Base-by-base conservation (phyloP, 2,329 filamentous ascomycete genomes). In the Paecilomyces niveus region DNA sequence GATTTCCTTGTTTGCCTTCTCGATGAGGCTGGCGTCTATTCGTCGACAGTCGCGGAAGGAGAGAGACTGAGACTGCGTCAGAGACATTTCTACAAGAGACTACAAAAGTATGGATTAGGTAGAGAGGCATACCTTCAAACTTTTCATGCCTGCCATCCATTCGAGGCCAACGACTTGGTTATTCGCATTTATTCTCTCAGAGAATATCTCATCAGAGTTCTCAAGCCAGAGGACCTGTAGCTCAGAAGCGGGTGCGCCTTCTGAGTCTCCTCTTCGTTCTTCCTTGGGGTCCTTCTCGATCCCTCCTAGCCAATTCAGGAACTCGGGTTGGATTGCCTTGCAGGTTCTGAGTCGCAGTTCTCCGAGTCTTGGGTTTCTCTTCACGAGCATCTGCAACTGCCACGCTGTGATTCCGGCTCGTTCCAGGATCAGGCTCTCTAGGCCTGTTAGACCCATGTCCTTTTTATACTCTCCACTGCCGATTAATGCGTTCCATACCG, bases 231-330 rank as follows among this genome's bases (percentile, higher is more conserved):
- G 60, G 10, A 64, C 58, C 35, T 66, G 57, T 29, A 71, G 55
- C 21, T 58, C 61, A 11, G 59, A 60, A 5, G 68, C 68, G 54
- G 66, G 68, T 1, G 61, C 61, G 22, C 52, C 21, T 11, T 51
- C 35, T 18, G 54, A 51, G 2, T 59, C 24, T 4, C 58, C 51
- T 7, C 8, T 54, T 22, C 6, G 52, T 10, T 32, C 31, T 3
- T 61, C 59, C 2, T 66, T 61, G 3, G 57, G 21, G 7, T 62
- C 63, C 39, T 58, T 54, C 3, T 58, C 56, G 13, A 66, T 54
- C 5, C 67, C 67, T 1, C 71, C 71, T 1, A 74, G 58, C 71
- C 72, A 73, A 33, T 70, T 57, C 51, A 74, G 59, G 57, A 74
- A 74, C n/a, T 70, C 69, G 0, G 62, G 65, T 26, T 72, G 68